Percentiles rank a stretch among this genome's conserved stretches.
Conservation (phyloP, 2,329 filamentous ascomycete species). For the Pyrenophora tritici-repentis region DNA sequence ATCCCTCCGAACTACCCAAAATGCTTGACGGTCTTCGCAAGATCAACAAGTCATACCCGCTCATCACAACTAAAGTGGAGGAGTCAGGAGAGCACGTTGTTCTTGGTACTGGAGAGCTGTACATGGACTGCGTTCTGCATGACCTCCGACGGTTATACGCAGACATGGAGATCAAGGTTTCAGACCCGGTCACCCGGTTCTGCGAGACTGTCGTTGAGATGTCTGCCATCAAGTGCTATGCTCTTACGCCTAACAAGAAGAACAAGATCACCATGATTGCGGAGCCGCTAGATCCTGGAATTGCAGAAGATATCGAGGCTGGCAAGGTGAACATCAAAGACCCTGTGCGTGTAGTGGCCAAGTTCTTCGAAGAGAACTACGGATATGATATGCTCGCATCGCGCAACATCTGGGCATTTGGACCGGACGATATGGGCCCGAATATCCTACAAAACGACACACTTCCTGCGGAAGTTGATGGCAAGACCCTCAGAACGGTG, state of each 20-base stretch:
- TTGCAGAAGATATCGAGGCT: conserved; percentile 91
- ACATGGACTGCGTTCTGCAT: conserved; percentile 98
- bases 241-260: conserved; percentile 97
- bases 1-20: conserved; percentile 95
- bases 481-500: conserved; percentile 83
- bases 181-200: conserved; percentile 95
- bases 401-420: conserved; percentile 97
- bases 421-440: conserved; percentile 89
- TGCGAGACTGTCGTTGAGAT: conserved; percentile 98
- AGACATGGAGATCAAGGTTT: conserved; percentile 99
- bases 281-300: conserved; percentile 91
- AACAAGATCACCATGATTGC: conserved; percentile 99
- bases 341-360: conserved; percentile 88
- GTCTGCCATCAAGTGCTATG: conserved; percentile 96
- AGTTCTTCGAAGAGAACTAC: conserved; percentile 96
- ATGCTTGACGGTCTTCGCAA: conserved; percentile 97
- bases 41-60: conserved; percentile 96
- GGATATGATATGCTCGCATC: conserved; percentile 95
- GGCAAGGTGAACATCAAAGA: conserved; percentile 91
- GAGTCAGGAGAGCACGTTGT: conserved; percentile 97
- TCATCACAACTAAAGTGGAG: conserved; percentile 95
- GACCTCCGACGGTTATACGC: conserved; percentile 92
- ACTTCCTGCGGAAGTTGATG: conserved; percentile 90
- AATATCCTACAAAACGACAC: conserved; percentile 98
- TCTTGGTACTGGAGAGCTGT: conserved; percentile 94